phyloP scores from a whole-genome alignment of 164 flowering plant species.

The Vitis cinerea region DNA sequence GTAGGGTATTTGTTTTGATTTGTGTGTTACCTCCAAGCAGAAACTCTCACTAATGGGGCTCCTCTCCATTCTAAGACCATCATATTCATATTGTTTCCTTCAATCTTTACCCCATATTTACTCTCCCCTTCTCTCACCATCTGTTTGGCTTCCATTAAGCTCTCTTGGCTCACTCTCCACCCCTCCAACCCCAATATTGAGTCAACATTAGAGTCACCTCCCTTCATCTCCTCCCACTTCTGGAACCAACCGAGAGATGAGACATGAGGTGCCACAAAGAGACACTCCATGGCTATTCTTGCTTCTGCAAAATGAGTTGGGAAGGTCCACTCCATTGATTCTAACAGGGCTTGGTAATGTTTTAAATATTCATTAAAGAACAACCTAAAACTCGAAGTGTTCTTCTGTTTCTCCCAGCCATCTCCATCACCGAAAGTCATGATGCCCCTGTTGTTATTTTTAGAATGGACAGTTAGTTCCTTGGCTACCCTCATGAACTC shows the following conservation, averaged over 20 bases:
- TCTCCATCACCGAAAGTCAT: conserved; percentile 30
- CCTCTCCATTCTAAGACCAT: conserved; percentile 41
- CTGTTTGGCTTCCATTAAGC: conserved; percentile 33
- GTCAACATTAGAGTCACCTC: conserved; percentile 5
- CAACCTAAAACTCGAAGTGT: conserved; percentile 12
- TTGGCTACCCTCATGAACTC: conserved; percentile 30
- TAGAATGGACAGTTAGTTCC: conserved; percentile 6
- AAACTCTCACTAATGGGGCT: conserved; percentile 40
- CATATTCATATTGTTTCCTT: conserved; percentile 26
- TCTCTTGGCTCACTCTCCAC: conserved; percentile 29
- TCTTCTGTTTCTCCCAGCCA: conserved; percentile 1
- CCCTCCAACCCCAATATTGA: conserved; percentile 18
- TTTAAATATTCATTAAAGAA: conserved; percentile 19
- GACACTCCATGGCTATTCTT: conserved; percentile 32
- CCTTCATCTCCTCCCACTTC: conserved; percentile 25
- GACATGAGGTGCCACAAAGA: conserved; percentile 30
- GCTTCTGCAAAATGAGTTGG: conserved; percentile 25
- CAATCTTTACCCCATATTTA: conserved; percentile 26
- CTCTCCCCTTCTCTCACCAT: conserved; percentile 31
- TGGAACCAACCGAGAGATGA: conserved; percentile 12
- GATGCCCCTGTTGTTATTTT: conserved; percentile 16
- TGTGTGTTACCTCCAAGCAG: conserved; percentile 33
- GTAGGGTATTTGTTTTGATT: too few relatives aligned
- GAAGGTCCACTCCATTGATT: conserved; percentile 25
- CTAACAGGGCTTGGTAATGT: conserved; percentile 27